These are phyloP conservation scores for Suhomyces yuchorum DNA, from an alignment of 1,139 yeast genomes.

Conservation along the genomic window DNA sequence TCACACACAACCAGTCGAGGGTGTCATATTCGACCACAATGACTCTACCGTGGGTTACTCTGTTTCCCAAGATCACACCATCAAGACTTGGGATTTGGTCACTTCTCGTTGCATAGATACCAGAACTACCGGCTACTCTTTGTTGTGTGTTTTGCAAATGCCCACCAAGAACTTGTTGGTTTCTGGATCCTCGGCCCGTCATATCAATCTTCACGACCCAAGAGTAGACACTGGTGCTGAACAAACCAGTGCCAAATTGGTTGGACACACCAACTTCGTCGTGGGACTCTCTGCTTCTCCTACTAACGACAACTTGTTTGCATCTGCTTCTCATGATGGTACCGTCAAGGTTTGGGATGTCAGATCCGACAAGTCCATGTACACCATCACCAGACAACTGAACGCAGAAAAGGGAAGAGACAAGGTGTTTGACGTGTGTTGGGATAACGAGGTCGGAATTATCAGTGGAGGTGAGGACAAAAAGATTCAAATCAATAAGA, in stretches of 20 bases:
- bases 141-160: conserved; percentile 72
- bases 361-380: conserved; percentile 81
- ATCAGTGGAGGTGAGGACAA: conserved; percentile 95
- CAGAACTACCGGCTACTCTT: conserved; percentile 83
- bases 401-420: conserved; percentile 41
- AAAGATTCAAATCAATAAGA: conserved; percentile 79
- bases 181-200: conserved; percentile 95
- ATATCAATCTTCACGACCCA: conserved; percentile 91
- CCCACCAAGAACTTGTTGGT: conserved; percentile 71
- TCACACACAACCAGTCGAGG: conserved; percentile 87
- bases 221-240: conserved; percentile 48
- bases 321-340: conserved; percentile 94
- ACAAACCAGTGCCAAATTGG: conserved; percentile 61
- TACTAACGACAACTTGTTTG: conserved; percentile 73
- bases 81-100: conserved; percentile 94
- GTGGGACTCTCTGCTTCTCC: conserved; percentile 76
- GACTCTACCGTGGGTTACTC: conserved; percentile 88
- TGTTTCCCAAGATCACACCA: conserved; percentile 92
- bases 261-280: conserved; percentile 92
- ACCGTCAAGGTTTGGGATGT: conserved; percentile 96
- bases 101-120: conserved; percentile 85
- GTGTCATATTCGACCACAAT: conserved; percentile 66
- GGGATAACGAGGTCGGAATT: conserved; percentile 81
- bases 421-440: conserved; percentile 84
- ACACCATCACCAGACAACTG: conserved; percentile 73